Evolutionary conservation across 805 yeast genomes (phyloP), one percentile per base, ranked within the genome.

Genomic region (Saccharomycopsis selenospora): DNA sequence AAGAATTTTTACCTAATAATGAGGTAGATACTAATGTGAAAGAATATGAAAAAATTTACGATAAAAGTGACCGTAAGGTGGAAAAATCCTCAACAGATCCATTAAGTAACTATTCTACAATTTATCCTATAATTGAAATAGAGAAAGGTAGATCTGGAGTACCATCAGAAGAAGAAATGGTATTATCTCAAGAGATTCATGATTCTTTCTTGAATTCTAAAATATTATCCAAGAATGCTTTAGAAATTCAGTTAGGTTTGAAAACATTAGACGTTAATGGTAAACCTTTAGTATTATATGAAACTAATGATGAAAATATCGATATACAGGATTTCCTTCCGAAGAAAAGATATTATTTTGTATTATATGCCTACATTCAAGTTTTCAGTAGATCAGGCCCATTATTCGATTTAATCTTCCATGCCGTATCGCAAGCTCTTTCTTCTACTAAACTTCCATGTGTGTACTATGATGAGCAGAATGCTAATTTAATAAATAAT

Each of bases 141-240:
- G 76, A 80, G 49, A 68, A 89, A 47, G 95, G 95, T 26, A 71
- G 87, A 46, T 61, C 63, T 24, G 93, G 95, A 11, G 85, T 88
- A 0, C 95, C 95, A 25, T 79, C 90, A 1, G 85, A 81, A 56
- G 95, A 88, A 64, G 96, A 88, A 61, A 85, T 84, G 80, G 77
- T 75, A 26, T 59, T 83, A 18, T 76, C 86, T 1, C 95, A 86
- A 61, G 68, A 68, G 50, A 57, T 85, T 22, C 78, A 79, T 57
- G 85, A 85, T 54, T 67, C 76, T 3, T 61, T 87, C 3, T 63
- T 75, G 42, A 80, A 79, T 52, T 75, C 85, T 10, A 88, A 76
- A 25, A 53, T 84, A 20, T 62, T 84, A 17, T 65, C 74, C 2
- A 66, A 68, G 40, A 61, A 72, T 23, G 72, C 84, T 4, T 67